Base-by-base conservation (phyloP, 805 yeast genomes). In the Candida railenensis region DNA sequence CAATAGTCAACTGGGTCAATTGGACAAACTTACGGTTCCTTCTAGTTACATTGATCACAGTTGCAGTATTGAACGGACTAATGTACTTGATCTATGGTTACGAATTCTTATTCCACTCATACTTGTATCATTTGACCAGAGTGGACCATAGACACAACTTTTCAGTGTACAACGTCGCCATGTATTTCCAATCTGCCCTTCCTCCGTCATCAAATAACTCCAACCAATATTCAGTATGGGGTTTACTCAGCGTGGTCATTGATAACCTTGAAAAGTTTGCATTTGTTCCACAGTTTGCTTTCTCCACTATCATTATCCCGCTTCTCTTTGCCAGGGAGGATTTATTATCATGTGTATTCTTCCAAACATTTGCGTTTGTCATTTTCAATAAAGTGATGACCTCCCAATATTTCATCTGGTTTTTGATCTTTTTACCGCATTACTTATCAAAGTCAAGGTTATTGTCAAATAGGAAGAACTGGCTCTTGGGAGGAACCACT, bases 391-490 rank as follows among this genome's bases (percentile, higher is more conserved):
- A 73, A 50, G 91, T 92, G 50, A 69, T 90, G 57, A 94, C 99
- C 0, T 89, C 97, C 1, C 99, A 94, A 68, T 94, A 94, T 66
- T 94, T 94, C 65, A 81, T 92, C 51, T 94, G 99, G 99, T 94
- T 86, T 58, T 67, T 94, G 55, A 87, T 90, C 12, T 81, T 91
- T 53, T 63, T 92, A 37, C 98, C 99, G 1, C 80, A 87, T 45
- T 84, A 71, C 56, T 61, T 89, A 5, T 71, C 83, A 2, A 59
- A 67, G 7, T 72, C 89, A 0, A 61, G 56, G 2, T 47, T 63
- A 1, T 48, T 67, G 0, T 50, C 61, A 0, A 49, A 45, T 0
- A 45, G 56, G 3, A 61, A 61, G 41, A 16, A 36, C 22, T 34
- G 37, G 37, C 41, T 40, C 18, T 59, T 64, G 42, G 87, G 87